Conservation (phyloP, 331 rosid genomes). For the Quercus phellos region DNA sequence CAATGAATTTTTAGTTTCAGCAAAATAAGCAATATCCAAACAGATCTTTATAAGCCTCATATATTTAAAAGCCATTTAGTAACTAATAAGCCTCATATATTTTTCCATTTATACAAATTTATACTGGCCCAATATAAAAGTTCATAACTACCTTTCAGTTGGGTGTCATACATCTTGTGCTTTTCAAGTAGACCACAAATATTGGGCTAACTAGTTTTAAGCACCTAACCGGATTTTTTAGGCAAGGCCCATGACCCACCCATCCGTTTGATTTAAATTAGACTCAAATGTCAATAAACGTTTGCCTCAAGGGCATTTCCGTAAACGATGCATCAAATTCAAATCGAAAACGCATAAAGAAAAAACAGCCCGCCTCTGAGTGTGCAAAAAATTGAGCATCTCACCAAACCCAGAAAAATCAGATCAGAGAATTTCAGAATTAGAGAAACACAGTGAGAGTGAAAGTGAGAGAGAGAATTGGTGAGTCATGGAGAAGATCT, state of each 20-base stretch:
- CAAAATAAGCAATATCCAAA: too few relatives aligned
- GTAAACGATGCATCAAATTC: constrained; percentile 26
- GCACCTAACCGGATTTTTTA: neutral
- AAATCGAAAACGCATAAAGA: constrained; percentile 4
- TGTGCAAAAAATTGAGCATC: too few relatives aligned
- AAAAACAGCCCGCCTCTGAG: constrained; percentile 34
- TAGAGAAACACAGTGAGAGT: neutral
- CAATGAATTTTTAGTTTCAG: too few relatives aligned
- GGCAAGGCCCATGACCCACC: too few relatives aligned
- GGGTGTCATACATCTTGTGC: too few relatives aligned
- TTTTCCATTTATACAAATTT: too few relatives aligned
- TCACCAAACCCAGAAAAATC: too few relatives aligned
- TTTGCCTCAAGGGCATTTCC: constrained; percentile 13
- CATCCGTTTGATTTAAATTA: neutral
- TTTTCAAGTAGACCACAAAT: neutral
- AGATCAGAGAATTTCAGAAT: neutral
- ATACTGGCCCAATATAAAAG: neutral
- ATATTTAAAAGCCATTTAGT: too few relatives aligned
- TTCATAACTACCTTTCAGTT: neutral
- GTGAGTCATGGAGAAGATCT: constrained; percentile 74
- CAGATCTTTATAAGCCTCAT: too few relatives aligned
- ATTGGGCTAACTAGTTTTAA: neutral
- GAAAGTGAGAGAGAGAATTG: neutral
- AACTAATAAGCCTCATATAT: too few relatives aligned
- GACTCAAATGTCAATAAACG: neutral